phyloP scores from a whole-genome alignment of 345 rosid genomes.

The Pugionium dolabratum region DNA sequence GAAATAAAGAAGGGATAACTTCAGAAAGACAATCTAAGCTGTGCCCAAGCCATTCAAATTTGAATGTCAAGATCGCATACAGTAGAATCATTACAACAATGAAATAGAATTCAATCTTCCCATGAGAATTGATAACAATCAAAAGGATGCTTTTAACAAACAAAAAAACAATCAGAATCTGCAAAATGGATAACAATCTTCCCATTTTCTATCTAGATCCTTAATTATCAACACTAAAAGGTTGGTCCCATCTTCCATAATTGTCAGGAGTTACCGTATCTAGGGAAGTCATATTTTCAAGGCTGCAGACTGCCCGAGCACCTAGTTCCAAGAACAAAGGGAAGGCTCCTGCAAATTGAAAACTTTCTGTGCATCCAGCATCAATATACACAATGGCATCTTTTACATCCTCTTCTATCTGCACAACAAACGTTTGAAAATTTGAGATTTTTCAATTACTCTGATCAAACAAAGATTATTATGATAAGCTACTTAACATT shows the following conservation, averaged over 20 bases:
- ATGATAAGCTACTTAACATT: background rate
- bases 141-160: background rate
- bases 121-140: background rate
- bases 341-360: constrained; percentile 82
- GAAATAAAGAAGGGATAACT: background rate
- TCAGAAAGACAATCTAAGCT: background rate
- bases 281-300: constrained; percentile 74
- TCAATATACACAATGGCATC: constrained; percentile 76
- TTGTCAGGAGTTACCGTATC: constrained; percentile 50
- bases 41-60: background rate
- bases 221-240: background rate
- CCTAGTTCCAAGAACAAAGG: constrained; percentile 75
- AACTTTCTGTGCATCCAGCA: constrained; percentile 94
- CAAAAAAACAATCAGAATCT: no score
- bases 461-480: background rate
- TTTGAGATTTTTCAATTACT: background rate
- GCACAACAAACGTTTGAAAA: background rate
- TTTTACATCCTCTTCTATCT: constrained; percentile 73
- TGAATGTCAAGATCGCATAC: background rate
- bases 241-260: background rate
- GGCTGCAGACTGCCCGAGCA: constrained; percentile 71
- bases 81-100: background rate
- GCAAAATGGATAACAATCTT: background rate
- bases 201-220: background rate
- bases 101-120: background rate